Evolutionary conservation across 257 asterid species (phyloP).

Genomic region (Solanum piurae): DNA sequence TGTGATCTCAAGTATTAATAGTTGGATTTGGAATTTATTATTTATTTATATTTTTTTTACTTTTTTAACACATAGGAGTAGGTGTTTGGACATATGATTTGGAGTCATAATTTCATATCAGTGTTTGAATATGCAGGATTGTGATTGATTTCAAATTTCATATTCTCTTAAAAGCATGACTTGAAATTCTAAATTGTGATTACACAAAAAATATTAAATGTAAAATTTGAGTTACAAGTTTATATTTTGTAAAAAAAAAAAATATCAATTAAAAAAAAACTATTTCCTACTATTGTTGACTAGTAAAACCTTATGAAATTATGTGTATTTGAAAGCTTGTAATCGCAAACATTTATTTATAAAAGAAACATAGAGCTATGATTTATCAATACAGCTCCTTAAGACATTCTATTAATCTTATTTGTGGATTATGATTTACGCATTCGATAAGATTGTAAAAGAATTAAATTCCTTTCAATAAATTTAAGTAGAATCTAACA

Average conservation of each 20-base stretch:
- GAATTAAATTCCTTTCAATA: too few relatives aligned
- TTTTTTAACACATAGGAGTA: background rate
- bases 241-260: too few relatives aligned
- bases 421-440: background rate
- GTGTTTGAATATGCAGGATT: too few relatives aligned
- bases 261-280: too few relatives aligned
- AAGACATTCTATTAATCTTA: too few relatives aligned
- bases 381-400: too few relatives aligned
- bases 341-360: background rate
- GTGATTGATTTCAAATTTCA: background rate
- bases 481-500: background rate
- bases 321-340: background rate
- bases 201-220: background rate
- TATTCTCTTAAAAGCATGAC: background rate
- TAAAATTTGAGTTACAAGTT: too few relatives aligned
- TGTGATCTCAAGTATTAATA: background rate
- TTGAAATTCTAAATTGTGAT: too few relatives aligned
- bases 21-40: background rate
- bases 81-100: background rate
- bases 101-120: too few relatives aligned
- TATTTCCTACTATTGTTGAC: background rate
- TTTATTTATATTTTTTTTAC: background rate
- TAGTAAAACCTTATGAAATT: too few relatives aligned
- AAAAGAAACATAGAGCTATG: too few relatives aligned
- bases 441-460: too few relatives aligned